phyloP scores from a whole-genome alignment of 805 yeast species.

The Saturnispora diversa region DNA sequence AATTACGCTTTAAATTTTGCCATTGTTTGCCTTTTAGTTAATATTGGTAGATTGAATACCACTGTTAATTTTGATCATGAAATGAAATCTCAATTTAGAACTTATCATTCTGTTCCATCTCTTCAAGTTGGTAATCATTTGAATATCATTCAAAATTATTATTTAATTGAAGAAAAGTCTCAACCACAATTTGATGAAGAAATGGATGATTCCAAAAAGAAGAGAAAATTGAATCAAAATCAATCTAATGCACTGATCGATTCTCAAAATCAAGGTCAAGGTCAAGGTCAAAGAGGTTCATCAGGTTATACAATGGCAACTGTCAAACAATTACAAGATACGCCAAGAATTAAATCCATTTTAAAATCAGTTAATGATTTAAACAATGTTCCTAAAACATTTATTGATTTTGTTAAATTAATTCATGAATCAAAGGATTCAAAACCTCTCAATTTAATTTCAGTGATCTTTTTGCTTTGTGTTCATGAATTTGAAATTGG shows the following conservation, averaged over 20 bases:
- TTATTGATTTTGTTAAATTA: conserved; percentile 36
- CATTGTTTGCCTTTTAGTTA: conserved; percentile 63
- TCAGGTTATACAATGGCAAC: conserved; percentile 32
- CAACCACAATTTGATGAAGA: conserved; percentile 17
- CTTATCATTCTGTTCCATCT: conserved; percentile 89
- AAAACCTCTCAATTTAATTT: conserved; percentile 50
- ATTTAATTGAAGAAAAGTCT: conserved; percentile 17
- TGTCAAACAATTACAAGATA: conserved; percentile 83
- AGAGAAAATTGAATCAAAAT: conserved; percentile 2
- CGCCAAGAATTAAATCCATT: conserved; percentile 86
- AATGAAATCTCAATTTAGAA: conserved; percentile 88
- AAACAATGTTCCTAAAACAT: conserved; percentile 37
- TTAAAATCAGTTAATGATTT: conserved; percentile 81
- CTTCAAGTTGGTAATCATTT: conserved; percentile 60
- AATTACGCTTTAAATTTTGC: conserved; percentile 31
- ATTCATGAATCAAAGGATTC: conserved; percentile 16
- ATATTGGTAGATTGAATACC: conserved; percentile 90
- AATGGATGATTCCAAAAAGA: conserved; percentile 13
- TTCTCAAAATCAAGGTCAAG: neutral
- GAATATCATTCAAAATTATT: conserved; percentile 22
- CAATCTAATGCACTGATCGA: neutral
- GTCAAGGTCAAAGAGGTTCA: neutral
- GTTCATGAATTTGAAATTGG: conserved; percentile 40
- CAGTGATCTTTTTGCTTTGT: conserved; percentile 66
- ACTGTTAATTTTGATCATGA: conserved; percentile 91